Percentiles rank a stretch among this genome's conserved stretches.
phyloP scores from a whole-genome alignment of 129 eudicot species.

The Lactuca sativa region DNA sequence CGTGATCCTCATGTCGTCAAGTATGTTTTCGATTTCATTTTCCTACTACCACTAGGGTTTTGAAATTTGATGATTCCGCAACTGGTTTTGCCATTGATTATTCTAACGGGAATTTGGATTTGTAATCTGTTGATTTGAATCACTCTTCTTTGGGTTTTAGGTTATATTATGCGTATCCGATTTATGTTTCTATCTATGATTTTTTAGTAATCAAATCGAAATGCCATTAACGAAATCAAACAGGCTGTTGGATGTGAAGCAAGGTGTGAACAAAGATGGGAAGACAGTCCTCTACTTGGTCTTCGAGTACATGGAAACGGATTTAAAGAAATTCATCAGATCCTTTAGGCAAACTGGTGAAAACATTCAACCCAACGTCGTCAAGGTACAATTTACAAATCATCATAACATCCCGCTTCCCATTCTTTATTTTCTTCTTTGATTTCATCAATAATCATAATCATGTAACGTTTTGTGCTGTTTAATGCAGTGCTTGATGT shows the following conservation, averaged over 20 bases:
- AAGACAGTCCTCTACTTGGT: constrained; percentile 86
- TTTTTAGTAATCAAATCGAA: neutral
- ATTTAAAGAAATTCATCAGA: constrained; percentile 77
- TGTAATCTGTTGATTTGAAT: neutral
- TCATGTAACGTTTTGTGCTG: constrained; percentile 1
- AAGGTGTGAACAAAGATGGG: constrained; percentile 79
- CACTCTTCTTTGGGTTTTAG: constrained; percentile 1
- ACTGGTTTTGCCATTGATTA: neutral
- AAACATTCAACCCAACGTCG: constrained; percentile 38
- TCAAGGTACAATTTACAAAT: constrained; percentile 60
- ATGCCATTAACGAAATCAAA: neutral
- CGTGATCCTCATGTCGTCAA: constrained; percentile 81
- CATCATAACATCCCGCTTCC: neutral
- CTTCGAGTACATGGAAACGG: constrained; percentile 92
- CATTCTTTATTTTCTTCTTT: neutral
- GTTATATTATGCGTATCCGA: neutral
- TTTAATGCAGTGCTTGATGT: constrained; percentile 72
- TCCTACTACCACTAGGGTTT: neutral
- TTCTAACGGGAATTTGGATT: neutral
- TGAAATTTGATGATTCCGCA: no score
- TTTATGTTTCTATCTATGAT: neutral
- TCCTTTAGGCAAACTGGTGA: constrained; percentile 55
- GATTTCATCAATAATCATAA: constrained; percentile 6
- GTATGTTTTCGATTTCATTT: constrained; percentile 29
- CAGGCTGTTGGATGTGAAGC: constrained; percentile 90